These are phyloP conservation scores for Penicillium daleae DNA, from an alignment of 495 filamentous ascomycete species.

Conservation along the genomic window DNA sequence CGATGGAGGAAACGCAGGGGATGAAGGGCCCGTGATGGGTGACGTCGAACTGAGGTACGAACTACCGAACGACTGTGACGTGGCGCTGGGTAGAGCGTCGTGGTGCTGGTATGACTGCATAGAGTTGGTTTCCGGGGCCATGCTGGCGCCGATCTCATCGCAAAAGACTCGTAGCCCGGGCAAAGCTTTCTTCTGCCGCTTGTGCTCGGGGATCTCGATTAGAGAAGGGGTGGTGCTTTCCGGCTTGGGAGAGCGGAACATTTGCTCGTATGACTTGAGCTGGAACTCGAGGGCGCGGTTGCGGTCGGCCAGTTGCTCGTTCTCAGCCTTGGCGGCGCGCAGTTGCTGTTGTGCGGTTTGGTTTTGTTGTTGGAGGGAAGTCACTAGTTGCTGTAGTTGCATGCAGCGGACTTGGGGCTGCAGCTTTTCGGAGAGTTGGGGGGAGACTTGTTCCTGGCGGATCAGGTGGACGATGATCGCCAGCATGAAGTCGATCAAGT, in stretches of 20 bases:
- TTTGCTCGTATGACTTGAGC: slow-evolving; percentile 47
- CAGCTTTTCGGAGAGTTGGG: slow-evolving; percentile 47
- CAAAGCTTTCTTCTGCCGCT: slow-evolving; percentile 41
- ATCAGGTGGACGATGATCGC: slow-evolving; percentile 47
- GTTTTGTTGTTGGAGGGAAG: slow-evolving; percentile 47
- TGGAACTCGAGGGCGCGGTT: slow-evolving; percentile 47
- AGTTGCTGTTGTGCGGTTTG: slow-evolving; percentile 44
- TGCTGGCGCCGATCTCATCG: slow-evolving; percentile 39
- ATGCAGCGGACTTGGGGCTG: slow-evolving; percentile 49
- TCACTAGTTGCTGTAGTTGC: slow-evolving; percentile 45
- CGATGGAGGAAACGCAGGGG: slow-evolving; percentile 39
- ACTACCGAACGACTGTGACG: slow-evolving; percentile 38
- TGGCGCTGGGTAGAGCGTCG: slow-evolving; percentile 32
- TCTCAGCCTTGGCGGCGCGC: slow-evolving; percentile 44
- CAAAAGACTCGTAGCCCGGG: slow-evolving; percentile 48
- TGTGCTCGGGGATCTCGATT: slow-evolving; percentile 34
- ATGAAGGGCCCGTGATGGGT: slow-evolving; percentile 44
- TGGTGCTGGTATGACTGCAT: slow-evolving; percentile 21
- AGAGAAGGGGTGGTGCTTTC: slow-evolving; percentile 39
- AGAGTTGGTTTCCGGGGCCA: slow-evolving; percentile 17
- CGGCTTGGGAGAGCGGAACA: slow-evolving; percentile 47
- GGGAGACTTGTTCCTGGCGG: slow-evolving; percentile 45
- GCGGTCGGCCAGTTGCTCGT: slow-evolving; percentile 42
- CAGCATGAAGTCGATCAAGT: slow-evolving; percentile 49
- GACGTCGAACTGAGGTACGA: slow-evolving; percentile 41